phyloP scores from a whole-genome alignment of 2,329 filamentous ascomycete species.

The Fusarium sp. region DNA sequence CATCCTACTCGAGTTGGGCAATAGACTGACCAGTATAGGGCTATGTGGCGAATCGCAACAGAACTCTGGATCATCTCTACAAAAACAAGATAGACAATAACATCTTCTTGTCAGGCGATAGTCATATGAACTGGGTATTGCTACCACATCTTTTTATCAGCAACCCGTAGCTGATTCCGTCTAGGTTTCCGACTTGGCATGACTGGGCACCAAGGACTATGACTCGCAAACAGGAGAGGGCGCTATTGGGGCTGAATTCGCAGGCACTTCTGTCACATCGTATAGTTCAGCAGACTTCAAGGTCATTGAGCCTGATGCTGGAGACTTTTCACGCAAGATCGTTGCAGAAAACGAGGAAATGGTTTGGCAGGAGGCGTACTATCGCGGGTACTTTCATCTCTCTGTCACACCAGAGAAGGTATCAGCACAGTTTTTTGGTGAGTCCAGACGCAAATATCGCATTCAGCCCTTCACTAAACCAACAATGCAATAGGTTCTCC shows the following conservation, averaged over 20 bases:
- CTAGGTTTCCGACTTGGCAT: constrained; percentile 1
- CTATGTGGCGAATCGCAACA: constrained; percentile 5
- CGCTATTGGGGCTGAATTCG: constrained; percentile 2
- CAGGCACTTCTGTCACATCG: not conserved
- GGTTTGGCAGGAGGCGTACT: not conserved
- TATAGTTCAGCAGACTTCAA: not conserved
- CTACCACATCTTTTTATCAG: accelerated
- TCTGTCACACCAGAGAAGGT: not conserved
- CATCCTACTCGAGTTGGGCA: not conserved
- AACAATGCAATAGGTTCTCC: not conserved
- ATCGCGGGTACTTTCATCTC: constrained; percentile 1
- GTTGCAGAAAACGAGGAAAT: constrained; percentile 1
- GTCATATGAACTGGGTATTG: constrained; percentile 6
- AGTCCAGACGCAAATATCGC: not conserved
- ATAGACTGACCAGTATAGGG: not conserved
- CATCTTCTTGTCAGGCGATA: not conserved
- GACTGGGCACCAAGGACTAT: constrained; percentile 1
- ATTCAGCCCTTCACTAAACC: accelerated
- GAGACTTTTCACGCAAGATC: not conserved
- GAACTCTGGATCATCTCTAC: constrained; percentile 4
- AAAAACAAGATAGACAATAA: constrained; percentile 5
- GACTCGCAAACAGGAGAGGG: constrained; percentile 1
- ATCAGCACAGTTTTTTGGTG: constrained; percentile 6
- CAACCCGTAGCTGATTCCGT: not conserved
- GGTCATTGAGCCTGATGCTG: not conserved